These are phyloP conservation scores for Caryopteris hybrid DNA, from an alignment of 305 asterid genomes.

Conservation along the genomic window DNA sequence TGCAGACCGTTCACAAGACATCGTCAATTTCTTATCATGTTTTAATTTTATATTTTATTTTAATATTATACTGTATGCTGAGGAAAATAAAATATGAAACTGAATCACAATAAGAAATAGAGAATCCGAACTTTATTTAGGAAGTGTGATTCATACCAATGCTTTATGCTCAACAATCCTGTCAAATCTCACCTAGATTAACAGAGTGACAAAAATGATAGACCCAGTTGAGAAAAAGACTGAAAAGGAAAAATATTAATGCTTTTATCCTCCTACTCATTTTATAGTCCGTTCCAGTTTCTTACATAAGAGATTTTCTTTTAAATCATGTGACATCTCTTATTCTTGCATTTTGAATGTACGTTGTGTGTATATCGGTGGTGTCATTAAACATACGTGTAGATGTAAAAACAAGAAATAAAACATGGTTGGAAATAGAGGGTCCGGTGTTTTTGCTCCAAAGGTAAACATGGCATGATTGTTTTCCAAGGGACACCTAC, in stretches of 20 bases:
- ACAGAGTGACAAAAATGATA: constrained; percentile 1
- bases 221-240: constrained; percentile 14
- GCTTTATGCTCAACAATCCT: constrained; percentile 1
- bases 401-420: neutral
- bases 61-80: no score
- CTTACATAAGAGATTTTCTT: no score
- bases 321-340: no score
- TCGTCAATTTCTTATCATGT: neutral
- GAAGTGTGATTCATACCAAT: constrained; percentile 7
- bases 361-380: no score
- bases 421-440: neutral
- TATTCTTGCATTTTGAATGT: no score
- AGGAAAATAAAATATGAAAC: neutral
- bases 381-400: neutral
- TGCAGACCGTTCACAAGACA: neutral
- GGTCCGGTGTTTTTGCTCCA: constrained; percentile 1
- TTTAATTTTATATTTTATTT: neutral
- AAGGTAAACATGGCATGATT: constrained; percentile 25
- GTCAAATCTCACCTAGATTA: constrained; percentile 2
- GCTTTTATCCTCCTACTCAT: no score
- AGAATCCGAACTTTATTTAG: neutral
- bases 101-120: no score
- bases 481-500: constrained; percentile 2
- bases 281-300: no score
- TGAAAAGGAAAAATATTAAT: neutral